A percentile compares a stretch with the other conserved stretches of the same genome.
Conservation (phyloP, 1,284 basidiomycete species). For the Cystobasidium slooffiae region DNA sequence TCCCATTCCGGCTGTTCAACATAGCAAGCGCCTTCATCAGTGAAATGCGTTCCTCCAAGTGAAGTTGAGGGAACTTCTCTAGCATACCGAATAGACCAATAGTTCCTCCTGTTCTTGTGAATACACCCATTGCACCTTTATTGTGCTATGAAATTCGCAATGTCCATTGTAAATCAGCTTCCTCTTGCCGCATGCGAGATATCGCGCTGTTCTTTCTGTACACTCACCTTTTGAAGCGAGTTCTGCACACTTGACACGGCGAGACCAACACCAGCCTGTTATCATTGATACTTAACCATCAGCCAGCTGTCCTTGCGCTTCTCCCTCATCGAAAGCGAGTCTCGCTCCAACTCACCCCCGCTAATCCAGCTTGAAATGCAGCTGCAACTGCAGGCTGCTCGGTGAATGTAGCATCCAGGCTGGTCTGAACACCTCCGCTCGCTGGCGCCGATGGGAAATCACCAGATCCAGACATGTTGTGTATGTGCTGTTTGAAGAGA, state of each 20-base stretch:
- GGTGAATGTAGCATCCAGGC: constrained; percentile 28
- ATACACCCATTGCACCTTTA: constrained; percentile 79
- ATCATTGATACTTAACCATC: background rate
- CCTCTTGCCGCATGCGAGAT: background rate
- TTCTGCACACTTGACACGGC: constrained; percentile 83
- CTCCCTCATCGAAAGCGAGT: background rate
- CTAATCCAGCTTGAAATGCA: constrained; percentile 32
- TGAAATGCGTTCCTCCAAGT: background rate
- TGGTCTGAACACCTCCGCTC: constrained; percentile 13
- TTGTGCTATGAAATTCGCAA: constrained; percentile 62
- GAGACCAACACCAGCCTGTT: constrained; percentile 68
- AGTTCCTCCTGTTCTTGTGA: constrained; percentile 75
- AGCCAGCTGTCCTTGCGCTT: background rate
- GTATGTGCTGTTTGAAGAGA: background rate
- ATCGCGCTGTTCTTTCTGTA: background rate
- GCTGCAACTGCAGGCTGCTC: constrained; percentile 28
- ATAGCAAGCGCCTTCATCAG: constrained; percentile 13
- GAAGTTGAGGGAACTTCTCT: constrained; percentile 35
- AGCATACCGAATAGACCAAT: constrained; percentile 77
- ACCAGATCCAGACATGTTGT: constrained; percentile 6
- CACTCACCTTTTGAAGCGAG: constrained; percentile 65
- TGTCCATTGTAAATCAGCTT: constrained; percentile 4
- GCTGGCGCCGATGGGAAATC: constrained; percentile 35
- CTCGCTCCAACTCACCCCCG: constrained; percentile 9
- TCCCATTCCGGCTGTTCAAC: constrained; percentile 78